These are phyloP conservation scores for Geotrichum phurueaensis DNA, from an alignment of 1,139 yeast species.

Conservation along the genomic window DNA sequence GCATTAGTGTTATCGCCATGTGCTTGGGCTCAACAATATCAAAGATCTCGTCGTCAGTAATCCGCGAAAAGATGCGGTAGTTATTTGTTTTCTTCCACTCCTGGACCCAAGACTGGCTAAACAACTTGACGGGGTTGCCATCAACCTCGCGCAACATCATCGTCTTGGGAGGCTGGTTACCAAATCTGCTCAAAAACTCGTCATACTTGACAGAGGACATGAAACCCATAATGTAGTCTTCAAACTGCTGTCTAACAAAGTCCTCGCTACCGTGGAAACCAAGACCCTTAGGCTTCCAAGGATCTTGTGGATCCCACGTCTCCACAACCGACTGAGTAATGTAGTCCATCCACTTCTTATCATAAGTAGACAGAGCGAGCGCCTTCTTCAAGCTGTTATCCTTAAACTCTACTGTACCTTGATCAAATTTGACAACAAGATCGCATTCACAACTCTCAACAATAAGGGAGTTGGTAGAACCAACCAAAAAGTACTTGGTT, in stretches of 20 bases:
- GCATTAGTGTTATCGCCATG: constrained; percentile 30
- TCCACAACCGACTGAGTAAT: constrained; percentile 38
- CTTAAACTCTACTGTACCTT: constrained; percentile 43
- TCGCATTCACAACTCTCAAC: constrained; percentile 55
- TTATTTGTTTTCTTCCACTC: constrained; percentile 65
- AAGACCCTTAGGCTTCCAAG: constrained; percentile 43
- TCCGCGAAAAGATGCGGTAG: constrained; percentile 59
- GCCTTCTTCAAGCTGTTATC: constrained; percentile 40
- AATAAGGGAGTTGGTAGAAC: constrained; percentile 80
- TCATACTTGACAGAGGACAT: constrained; percentile 67
- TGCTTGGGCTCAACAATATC: constrained; percentile 83
- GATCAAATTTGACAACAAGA: constrained; percentile 46
- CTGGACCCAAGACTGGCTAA: constrained; percentile 52
- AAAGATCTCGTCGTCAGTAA: constrained; percentile 83
- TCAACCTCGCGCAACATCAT: constrained; percentile 33
- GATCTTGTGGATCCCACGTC: constrained; percentile 42
- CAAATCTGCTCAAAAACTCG: constrained; percentile 46
- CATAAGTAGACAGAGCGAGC: constrained; percentile 54
- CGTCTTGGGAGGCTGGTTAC: constrained; percentile 35
- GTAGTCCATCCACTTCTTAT: constrained; percentile 64
- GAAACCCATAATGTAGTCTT: constrained; percentile 76
- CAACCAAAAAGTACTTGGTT: constrained; percentile 66
- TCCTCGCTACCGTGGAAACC: constrained; percentile 77
- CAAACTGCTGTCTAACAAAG: constrained; percentile 79
- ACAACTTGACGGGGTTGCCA: constrained; percentile 44